A percentile compares a stretch with the other conserved stretches of the same genome.
Conservation (phyloP, 1,139 yeast species). For the Arxiozyma heterogenica region DNA sequence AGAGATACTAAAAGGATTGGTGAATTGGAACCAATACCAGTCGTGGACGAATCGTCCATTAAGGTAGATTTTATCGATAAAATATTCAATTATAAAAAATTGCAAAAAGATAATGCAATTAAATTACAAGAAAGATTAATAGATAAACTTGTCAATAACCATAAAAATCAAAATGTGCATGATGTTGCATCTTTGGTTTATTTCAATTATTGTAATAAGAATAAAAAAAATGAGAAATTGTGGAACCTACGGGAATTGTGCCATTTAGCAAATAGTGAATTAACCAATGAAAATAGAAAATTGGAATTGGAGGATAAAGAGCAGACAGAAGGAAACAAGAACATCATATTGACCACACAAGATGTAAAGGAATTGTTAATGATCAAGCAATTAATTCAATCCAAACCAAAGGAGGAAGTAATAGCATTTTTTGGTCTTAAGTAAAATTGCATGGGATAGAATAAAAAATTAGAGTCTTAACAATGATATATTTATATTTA, state of each 20-base stretch:
- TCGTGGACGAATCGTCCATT: constrained; percentile 61
- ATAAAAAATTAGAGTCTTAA: too few species aligned
- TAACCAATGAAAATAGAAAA: constrained; percentile 2
- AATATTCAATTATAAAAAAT: constrained; percentile 29
- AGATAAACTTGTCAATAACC: constrained; percentile 17
- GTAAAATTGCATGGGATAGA: neutral
- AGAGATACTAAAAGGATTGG: constrained; percentile 3
- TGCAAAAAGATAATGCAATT: constrained; percentile 17
- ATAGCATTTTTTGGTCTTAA: constrained; percentile 44
- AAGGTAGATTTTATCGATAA: constrained; percentile 63
- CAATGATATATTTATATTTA: constrained; percentile 1
- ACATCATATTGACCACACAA: constrained; percentile 17
- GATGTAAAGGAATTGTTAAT: constrained; percentile 48
- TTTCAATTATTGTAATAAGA: constrained; percentile 13
- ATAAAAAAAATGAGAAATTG: constrained; percentile 10
- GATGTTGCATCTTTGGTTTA: constrained; percentile 21
- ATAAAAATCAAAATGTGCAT: constrained; percentile 4
- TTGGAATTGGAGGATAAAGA: neutral
- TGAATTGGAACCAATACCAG: constrained; percentile 15
- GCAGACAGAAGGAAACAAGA: constrained; percentile 11
- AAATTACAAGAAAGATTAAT: constrained; percentile 25
- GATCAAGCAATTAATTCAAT: constrained; percentile 51
- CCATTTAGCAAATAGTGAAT: constrained; percentile 30
- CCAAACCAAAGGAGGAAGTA: constrained; percentile 63
- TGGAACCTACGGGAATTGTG: constrained; percentile 35